Evolutionary conservation across 371 early-diverging fungal genomes (phyloP), one percentile per base, ranked within the genome.

Genomic region (Saksenaea oblongispora): DNA sequence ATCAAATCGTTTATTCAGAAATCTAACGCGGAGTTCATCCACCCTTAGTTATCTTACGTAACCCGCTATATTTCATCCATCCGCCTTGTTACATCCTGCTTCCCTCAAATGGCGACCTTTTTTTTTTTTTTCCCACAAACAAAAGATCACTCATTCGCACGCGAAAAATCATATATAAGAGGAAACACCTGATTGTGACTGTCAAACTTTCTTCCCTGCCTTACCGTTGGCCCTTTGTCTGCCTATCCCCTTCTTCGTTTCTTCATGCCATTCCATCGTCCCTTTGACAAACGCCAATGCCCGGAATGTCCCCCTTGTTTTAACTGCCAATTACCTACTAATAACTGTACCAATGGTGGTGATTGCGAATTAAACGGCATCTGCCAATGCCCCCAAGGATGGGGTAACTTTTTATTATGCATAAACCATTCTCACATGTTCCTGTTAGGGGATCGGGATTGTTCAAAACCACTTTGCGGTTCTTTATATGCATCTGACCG

Each of bases 271-370:
- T 41, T 56, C 27, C 47, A n/a, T 18, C 42, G 47, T 61, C 24
- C 37, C 5, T 47, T 47, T 34, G 26, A 27, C 22, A 54, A 51
- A 59, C 62, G 62, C 27, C 65, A 60, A 34, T 59, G 59, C 34
- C 72, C 64, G 3, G 80, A 72, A 39, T 81, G 82, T 61, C 82
- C 82, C 10, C 73, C 72, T 1, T 81, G 82, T 26, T 81, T 81
- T 37, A 81, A 78, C 35, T 81, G 82, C 39, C 78, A 81, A 58
- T 53, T 76, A 15, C 69, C 75, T 1, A 71, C 71, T 27, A 70
- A 76, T 53, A 56, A 28, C n/a, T 81, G 82, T 57, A 61, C 57
- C 2, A 81, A 81, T 58, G 82, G 76, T 11, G 82, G 82, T n/a
- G 18, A 7, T n/a, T 81, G 82, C 37, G 73, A 71, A 28, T 39